Base-by-base conservation (phyloP, 2,329 filamentous ascomycete species). In the Diaporthe sp. region DNA sequence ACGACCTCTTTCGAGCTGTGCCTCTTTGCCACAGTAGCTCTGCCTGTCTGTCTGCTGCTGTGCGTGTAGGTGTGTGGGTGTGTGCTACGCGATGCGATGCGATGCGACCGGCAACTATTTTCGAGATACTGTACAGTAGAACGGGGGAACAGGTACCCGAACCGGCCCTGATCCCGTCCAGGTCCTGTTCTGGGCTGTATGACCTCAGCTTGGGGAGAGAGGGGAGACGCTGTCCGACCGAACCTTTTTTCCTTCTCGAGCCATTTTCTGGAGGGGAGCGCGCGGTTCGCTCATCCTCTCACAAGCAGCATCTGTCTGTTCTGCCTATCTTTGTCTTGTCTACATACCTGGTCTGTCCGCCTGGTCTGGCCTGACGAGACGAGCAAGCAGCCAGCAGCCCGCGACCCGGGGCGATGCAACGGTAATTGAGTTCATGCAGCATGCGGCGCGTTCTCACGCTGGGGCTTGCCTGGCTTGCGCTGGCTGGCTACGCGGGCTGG, bases 401-500 rank as follows among this genome's bases (percentile, higher is more conserved):
- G 25, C 67, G 66, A 47, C 66, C 45, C 54, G 52, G 61, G 30
- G 68, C 55, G 55, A 73, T 70, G 74, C 47, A 75, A 67, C 70
- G 61, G 71, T 75, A 50, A 72, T 70, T 52, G 60, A 55, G 61
- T 71, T 71, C 69, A 71, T 71, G 69, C 69, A 50, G 60, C 30
- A 42, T 52, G 69, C 69, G 58, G 55, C 69, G 55, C 57, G 61
- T 52, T 52, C 40, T 61, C 55, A 71, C 47, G 55, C 60, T 71
- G 69, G 55, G 61, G 17, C 22, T n/a, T 15, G 35, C n/a, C n/a
- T 55, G 52, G 25, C 25, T 30, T 25, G 52, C 28, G 58, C 30
- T 22, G 54, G 7, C 30, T 28, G 25, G 9, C 50, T 13, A n/a
- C n/a, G n/a, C n/a, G n/a, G n/a, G n/a, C n/a, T 57, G 54, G 22